phyloP scores from a whole-genome alignment of 176 grass and related monocot species.

The Luzula sylvatica region DNA sequence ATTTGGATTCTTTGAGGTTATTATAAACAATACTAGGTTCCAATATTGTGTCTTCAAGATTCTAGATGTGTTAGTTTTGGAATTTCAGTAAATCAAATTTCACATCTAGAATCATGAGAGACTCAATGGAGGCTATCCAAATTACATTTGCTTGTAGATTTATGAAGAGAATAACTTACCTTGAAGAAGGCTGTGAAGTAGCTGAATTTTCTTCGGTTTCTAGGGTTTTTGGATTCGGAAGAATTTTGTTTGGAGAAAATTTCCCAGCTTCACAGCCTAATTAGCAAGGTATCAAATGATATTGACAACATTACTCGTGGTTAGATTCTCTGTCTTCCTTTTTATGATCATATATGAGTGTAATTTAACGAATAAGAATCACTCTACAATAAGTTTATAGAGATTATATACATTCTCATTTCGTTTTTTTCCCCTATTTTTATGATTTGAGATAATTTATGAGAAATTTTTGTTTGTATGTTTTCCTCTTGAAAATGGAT shows the following conservation, averaged over 20 bases:
- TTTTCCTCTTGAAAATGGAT: too few species aligned
- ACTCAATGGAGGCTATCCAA: too few species aligned
- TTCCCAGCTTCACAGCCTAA: conserved; percentile 65
- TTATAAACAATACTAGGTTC: too few species aligned
- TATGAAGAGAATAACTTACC: not conserved
- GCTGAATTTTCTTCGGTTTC: conserved; percentile 78
- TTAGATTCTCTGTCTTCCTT: too few species aligned
- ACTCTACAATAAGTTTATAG: not conserved
- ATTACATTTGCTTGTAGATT: not conserved
- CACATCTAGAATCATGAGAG: too few species aligned
- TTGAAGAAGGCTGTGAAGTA: conserved; percentile 54
- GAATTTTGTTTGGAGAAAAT: conserved; percentile 48
- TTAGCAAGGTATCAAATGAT: conserved; percentile 14
- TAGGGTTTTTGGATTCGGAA: not conserved
- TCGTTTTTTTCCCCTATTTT: not conserved
- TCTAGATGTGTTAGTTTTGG: too few species aligned
- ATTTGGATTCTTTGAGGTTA: too few species aligned
- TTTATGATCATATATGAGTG: too few species aligned
- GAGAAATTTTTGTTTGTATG: too few species aligned
- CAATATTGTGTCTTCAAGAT: too few species aligned
- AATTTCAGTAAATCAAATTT: too few species aligned
- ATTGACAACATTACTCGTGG: too few species aligned
- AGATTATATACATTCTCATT: not conserved
- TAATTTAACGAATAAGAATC: not conserved
- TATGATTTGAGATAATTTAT: conserved; percentile 1